Conservation (phyloP, 1,284 basidiomycete genomes). For the Leccinum subfulvum region DNA sequence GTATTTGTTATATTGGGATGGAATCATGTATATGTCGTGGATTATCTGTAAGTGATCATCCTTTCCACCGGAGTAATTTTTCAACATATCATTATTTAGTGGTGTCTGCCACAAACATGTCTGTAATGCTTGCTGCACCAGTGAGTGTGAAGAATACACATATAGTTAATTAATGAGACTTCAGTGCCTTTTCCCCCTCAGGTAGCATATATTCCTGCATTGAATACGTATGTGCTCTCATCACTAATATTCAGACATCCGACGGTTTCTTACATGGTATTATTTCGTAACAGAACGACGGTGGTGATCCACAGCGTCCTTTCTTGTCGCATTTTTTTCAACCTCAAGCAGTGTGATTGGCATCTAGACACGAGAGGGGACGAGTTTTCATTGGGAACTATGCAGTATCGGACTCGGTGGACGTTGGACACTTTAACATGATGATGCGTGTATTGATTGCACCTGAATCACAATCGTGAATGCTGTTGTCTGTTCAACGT, state of each 20-base stretch:
- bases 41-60: background rate
- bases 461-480: background rate
- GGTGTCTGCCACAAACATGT: conserved; percentile 12
- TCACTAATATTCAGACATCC: background rate
- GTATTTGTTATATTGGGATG: conserved; percentile 15
- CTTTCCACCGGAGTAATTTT: background rate
- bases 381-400: too few relatives aligned
- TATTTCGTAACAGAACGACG: background rate
- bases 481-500: conserved; percentile 3
- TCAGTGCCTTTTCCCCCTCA: background rate
- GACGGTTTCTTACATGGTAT: background rate
- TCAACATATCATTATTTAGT: conserved; percentile 11
- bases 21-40: background rate
- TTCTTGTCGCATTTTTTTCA: too few relatives aligned
- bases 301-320: background rate
- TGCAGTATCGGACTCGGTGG: background rate
- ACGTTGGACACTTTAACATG: background rate
- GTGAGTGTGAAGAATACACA: background rate
- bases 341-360: background rate
- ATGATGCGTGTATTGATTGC: background rate
- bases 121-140: background rate
- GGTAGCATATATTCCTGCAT: conserved; percentile 21
- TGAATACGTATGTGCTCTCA: conserved; percentile 15
- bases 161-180: background rate
- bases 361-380: background rate